Conservation (phyloP, 495 filamentous ascomycete species). For the Penicillium pulvis region DNA sequence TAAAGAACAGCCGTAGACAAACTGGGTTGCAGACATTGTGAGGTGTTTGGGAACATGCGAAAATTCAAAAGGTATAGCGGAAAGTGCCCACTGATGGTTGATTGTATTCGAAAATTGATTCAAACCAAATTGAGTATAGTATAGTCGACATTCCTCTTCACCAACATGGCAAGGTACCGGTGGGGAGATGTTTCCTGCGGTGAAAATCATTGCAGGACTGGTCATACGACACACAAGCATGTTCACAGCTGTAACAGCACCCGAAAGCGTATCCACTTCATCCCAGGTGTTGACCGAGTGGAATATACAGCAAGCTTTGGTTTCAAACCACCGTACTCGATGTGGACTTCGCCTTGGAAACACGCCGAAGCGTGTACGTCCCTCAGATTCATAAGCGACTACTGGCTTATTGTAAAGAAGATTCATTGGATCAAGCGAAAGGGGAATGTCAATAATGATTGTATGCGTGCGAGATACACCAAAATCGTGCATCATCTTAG, state of each 20-base stretch:
- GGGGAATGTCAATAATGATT: background rate
- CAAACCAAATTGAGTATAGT: constrained; percentile 27
- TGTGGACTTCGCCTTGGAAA: background rate
- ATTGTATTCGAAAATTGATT: too few relatives aligned
- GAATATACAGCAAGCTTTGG: background rate
- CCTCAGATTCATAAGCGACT: background rate
- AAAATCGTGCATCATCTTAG: background rate
- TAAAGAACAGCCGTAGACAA: background rate
- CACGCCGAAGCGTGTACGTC: background rate
- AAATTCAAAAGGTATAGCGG: constrained; percentile 65
- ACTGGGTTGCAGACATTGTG: constrained; percentile 13
- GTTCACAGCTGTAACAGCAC: background rate
- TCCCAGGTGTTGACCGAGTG: background rate
- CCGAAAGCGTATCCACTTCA: background rate
- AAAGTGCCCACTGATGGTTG: constrained; percentile 56
- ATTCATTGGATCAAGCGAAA: background rate
- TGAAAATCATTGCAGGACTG: background rate
- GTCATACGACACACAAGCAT: background rate
- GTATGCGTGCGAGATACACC: background rate
- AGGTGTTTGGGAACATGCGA: constrained; percentile 54
- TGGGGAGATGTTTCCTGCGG: background rate
- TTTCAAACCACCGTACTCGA: background rate
- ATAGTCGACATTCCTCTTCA: background rate
- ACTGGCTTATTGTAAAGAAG: background rate
- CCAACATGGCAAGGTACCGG: background rate